Evolutionary conservation across 2,329 filamentous ascomycete genomes (phyloP).

Genomic region (Escovopsis sp.): DNA sequence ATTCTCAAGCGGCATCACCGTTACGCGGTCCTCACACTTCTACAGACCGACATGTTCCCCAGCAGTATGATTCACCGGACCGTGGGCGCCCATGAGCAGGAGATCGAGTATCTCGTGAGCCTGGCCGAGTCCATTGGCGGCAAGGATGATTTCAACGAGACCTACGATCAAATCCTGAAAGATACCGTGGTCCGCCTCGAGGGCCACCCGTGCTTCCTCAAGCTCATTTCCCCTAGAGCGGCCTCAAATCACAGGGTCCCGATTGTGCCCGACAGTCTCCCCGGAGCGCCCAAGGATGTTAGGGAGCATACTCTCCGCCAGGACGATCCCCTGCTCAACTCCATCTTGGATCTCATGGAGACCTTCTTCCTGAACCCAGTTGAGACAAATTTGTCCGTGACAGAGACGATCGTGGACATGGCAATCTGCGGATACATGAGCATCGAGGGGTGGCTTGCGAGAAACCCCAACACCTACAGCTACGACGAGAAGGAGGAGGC

Average conservation of each 20-base stretch:
- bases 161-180: constrained; percentile 56
- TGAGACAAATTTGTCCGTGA: constrained; percentile 78
- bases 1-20: constrained; percentile 78
- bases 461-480: constrained; percentile 48
- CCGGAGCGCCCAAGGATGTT: constrained; percentile 45
- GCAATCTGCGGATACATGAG: constrained; percentile 73
- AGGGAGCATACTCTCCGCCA: constrained; percentile 44
- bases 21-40: constrained; percentile 64
- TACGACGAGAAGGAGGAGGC: constrained; percentile 23
- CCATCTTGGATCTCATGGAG: constrained; percentile 54
- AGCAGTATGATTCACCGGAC: constrained; percentile 44
- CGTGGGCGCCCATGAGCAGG: constrained; percentile 57
- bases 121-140: constrained; percentile 55
- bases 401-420: constrained; percentile 67
- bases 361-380: constrained; percentile 82
- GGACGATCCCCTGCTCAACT: constrained; percentile 47
- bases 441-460: constrained; percentile 80
- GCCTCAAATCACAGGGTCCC: constrained; percentile 42
- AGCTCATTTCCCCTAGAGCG: constrained; percentile 46
- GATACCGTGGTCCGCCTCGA: constrained; percentile 57
- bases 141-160: constrained; percentile 53
- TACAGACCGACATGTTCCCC: constrained; percentile 48
- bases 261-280: constrained; percentile 37
- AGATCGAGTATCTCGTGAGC: constrained; percentile 55
- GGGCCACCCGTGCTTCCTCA: constrained; percentile 56